Evolutionary conservation across 208 protist species (phyloP).

Genomic region (Trypanosoma rangeli): DNA sequence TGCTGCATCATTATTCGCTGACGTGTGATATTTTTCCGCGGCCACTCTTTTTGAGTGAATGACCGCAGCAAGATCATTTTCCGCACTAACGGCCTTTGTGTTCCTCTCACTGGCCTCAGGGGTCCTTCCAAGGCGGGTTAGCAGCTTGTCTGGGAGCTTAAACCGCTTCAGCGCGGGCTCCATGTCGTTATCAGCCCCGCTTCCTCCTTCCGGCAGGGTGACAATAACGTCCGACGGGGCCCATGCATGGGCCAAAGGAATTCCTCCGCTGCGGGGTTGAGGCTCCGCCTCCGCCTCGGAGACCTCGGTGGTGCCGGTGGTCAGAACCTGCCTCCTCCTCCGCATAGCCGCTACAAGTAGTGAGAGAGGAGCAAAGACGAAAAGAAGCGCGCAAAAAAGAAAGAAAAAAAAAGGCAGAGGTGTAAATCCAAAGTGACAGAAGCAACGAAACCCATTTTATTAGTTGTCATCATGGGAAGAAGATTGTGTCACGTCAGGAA

Average conservation of each 20-base stretch:
- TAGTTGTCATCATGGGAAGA: neutral
- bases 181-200: neutral
- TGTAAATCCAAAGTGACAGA: neutral
- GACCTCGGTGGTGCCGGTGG: conserved; percentile 4
- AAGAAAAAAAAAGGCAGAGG: neutral
- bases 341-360: conserved; percentile 13
- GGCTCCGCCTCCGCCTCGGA: neutral
- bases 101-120: neutral
- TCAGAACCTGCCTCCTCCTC: conserved; percentile 10
- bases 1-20: too few species aligned
- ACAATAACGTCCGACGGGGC: neutral
- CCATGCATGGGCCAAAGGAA: neutral
- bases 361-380: conserved; percentile 18
- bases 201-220: neutral
- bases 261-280: neutral
- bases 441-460: neutral
- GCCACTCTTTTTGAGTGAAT: conserved; percentile 1
- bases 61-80: neutral
- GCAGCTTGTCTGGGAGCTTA: conserved; percentile 19
- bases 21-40: neutral
- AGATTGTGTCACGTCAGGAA: neutral
- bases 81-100: neutral
- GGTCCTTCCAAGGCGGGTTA: conserved; percentile 12
- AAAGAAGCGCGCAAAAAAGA: conserved; percentile 3
- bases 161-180: conserved; percentile 22